Percentiles rank a stretch among this genome's conserved stretches.
Evolutionary conservation across 805 yeast genomes (phyloP).

Genomic region (Pachysolen tannophilus): DNA sequence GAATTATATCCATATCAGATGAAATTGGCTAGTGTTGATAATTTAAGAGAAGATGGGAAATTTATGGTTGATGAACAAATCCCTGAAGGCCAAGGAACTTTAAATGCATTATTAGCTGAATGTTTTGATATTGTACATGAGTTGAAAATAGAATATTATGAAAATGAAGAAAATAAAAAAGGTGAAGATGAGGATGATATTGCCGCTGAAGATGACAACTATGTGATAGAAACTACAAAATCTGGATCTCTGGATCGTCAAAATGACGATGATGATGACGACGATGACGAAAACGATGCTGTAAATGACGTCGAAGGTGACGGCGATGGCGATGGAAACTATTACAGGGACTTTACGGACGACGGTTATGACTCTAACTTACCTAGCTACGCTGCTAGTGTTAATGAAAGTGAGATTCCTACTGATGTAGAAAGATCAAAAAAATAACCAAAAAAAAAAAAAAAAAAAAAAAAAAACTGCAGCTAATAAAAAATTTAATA

Average conservation of each 20-base stretch:
- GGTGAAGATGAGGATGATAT: constrained; percentile 18
- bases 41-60: constrained; percentile 83
- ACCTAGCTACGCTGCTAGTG: constrained; percentile 23
- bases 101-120: constrained; percentile 83
- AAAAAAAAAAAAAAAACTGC: no score
- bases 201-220: constrained; percentile 11
- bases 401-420: constrained; percentile 22
- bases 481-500: no score
- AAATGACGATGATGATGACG: constrained; percentile 25
- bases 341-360: constrained; percentile 8
- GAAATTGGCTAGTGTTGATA: constrained; percentile 86
- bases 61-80: constrained; percentile 81
- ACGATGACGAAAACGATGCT: constrained; percentile 11
- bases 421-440: constrained; percentile 15
- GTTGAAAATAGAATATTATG: constrained; percentile 77
- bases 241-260: constrained; percentile 19
- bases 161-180: constrained; percentile 31
- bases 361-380: constrained; percentile 20
- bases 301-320: constrained; percentile 7
- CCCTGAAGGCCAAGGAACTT: constrained; percentile 98
- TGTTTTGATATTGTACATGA: constrained; percentile 93
- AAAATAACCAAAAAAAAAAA: no score
- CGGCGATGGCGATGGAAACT: constrained; percentile 11
- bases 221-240: constrained; percentile 2
- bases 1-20: constrained; percentile 95